These are phyloP conservation scores for Xylaria grammica DNA, from an alignment of 495 filamentous ascomycete genomes.

Conservation along the genomic window DNA sequence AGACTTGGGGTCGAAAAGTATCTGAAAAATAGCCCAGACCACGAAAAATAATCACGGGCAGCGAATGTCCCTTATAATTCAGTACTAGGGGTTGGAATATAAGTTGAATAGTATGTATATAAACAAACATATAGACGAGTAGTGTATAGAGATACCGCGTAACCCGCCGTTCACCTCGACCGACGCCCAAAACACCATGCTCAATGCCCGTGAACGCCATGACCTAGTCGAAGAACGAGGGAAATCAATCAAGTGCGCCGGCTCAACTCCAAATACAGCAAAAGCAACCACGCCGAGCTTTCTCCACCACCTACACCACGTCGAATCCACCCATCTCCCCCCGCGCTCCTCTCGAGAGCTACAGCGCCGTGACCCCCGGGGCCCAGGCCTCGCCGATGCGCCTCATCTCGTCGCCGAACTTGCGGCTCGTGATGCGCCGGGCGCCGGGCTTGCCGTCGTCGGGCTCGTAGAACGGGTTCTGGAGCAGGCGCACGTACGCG, in stretches of 20 bases:
- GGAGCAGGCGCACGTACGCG: conserved; percentile 84
- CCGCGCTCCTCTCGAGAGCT: conserved; percentile 6
- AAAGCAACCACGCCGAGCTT: no score
- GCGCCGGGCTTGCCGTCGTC: conserved; percentile 66
- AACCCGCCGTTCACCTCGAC: neutral
- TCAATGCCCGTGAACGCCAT: conserved; percentile 25
- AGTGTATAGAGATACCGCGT: neutral
- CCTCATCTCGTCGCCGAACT: conserved; percentile 81
- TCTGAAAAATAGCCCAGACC: conserved; percentile 25
- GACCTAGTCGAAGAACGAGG: conserved; percentile 19
- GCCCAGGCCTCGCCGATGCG: conserved; percentile 78
- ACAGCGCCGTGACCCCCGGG: conserved; percentile 57
- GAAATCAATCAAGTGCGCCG: conserved; percentile 19
- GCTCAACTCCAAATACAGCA: neutral
- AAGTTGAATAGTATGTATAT: conserved; percentile 18
- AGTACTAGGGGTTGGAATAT: neutral
- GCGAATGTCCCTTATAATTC: neutral
- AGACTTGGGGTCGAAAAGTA: conserved; percentile 39
- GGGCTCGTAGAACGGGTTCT: conserved; percentile 94
- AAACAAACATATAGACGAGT: neutral
- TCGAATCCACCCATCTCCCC: no score
- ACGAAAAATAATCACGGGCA: neutral
- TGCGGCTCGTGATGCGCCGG: conserved; percentile 75
- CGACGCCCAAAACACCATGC: conserved; percentile 26
- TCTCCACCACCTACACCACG: no score